Base-by-base conservation (phyloP, 768 basidiomycete genomes). In the Trametopsis cervina region DNA sequence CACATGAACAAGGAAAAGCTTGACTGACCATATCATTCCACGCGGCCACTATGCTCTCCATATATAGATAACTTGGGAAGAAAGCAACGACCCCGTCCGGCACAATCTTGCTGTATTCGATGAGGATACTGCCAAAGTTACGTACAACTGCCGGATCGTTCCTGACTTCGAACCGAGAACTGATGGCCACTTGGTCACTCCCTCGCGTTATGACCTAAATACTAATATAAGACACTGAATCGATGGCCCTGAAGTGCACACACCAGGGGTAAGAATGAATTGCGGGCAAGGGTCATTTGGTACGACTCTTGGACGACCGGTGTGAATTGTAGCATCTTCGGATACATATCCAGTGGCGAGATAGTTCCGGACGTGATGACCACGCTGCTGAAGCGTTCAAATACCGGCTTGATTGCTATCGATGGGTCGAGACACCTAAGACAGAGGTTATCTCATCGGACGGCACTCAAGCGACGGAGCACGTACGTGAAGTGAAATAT, bases 21-120 rank as follows among this genome's bases (percentile, higher is more conserved):
- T n/a, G 40, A 69, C 85, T 44, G 63, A 94, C 96, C 96, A 99
- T 99, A 65, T 99, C 96, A 61, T 98, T 97, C 96, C 96, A 99
- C n/a, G 96, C 96, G 2, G 93, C 92, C 10, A 98, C 96, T 50
- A 99, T 99, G 20, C 90, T 93, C 66, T 99, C 96, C 96, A 99
- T 99, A 66, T 99, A 99, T 12, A 99, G 80, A 69, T 99, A 99
- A 67, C 89, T 92, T 17, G 96, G 96, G 68, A 99, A 99, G 76
- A 99, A 99, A 3, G 93, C 94, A 17, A 98, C 96, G 52, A 99
- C 89, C 11, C 96, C 96, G 66, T 99, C 96, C 6, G 96, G 96
- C 1, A 99, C 94, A 46, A 89, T 91, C 63, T 94, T 94, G 70
- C 89, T 90, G 72, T 96, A 98, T 65, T 99, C 96, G 53, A 98